Conservation (phyloP, 2,329 filamentous ascomycete species). For the Paecilomyces sp. region DNA sequence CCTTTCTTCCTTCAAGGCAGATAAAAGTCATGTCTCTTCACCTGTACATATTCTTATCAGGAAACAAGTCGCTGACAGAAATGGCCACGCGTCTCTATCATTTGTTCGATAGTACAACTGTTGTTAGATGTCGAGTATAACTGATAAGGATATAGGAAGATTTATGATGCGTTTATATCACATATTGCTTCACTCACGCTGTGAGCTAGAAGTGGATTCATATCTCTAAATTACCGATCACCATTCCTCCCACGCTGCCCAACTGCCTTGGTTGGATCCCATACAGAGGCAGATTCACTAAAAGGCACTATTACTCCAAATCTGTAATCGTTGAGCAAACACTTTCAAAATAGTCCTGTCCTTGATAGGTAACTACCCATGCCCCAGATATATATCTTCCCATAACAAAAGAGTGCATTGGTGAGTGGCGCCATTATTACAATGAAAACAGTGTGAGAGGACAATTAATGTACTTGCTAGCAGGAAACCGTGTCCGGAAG, state of each 20-base stretch:
- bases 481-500: neutral
- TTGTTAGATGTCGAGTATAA: neutral
- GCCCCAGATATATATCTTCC: neutral
- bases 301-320: neutral
- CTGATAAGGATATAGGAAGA: neutral
- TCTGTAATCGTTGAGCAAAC: neutral
- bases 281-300: no score
- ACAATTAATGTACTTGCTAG: neutral
- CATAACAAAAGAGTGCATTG: neutral
- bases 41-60: constrained; percentile 10
- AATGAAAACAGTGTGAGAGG: neutral
- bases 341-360: neutral
- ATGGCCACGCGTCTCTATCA: neutral
- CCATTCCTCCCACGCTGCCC: neutral
- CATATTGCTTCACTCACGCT: no score
- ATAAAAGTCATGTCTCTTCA: constrained; percentile 12
- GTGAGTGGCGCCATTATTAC: neutral
- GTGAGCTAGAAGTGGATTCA: no score
- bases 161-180: neutral
- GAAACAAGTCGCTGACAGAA: constrained; percentile 7
- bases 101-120: neutral
- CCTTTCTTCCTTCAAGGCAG: constrained; percentile 18
- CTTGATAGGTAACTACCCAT: neutral
- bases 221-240: no score
- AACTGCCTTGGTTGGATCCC: neutral